Evolutionary conservation across 192 early-diverging fungal genomes (phyloP).

Genomic region (Coemansia aciculifera): DNA sequence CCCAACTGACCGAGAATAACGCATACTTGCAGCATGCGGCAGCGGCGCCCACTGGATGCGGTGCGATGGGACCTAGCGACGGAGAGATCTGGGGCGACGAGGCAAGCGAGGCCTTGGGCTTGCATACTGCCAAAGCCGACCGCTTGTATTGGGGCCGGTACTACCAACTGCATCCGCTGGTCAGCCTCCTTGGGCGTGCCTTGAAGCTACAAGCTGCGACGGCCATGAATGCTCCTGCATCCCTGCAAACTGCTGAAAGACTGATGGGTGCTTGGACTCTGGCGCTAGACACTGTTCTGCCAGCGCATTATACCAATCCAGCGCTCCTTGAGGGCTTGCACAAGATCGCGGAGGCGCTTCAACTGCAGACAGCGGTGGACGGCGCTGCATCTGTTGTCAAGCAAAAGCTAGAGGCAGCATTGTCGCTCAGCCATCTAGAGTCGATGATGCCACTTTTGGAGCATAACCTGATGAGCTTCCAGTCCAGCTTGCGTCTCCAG

Average conservation of each 20-base stretch:
- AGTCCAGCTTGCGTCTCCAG: constrained; percentile 59
- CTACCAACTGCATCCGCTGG: constrained; percentile 36
- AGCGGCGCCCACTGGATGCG: background rate
- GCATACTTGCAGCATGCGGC: constrained; percentile 14
- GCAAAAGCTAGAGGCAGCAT: constrained; percentile 16
- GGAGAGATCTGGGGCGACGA: constrained; percentile 16
- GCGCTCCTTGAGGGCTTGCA: constrained; percentile 30
- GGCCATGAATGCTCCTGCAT: constrained; percentile 15
- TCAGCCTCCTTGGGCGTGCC: constrained; percentile 39
- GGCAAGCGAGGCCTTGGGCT: constrained; percentile 30
- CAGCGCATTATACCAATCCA: constrained; percentile 26
- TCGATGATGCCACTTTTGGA: constrained; percentile 27
- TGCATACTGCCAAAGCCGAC: constrained; percentile 14
- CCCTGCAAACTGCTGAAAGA: background rate
- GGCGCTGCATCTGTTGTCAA: background rate
- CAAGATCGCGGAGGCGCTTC: constrained; percentile 27
- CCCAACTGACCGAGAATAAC: constrained; percentile 10
- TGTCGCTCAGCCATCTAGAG: constrained; percentile 33
- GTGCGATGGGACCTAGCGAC: background rate
- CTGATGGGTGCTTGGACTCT: constrained; percentile 27
- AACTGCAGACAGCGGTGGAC: background rate
- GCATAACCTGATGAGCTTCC: constrained; percentile 37
- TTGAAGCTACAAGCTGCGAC: constrained; percentile 24
- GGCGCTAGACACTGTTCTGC: constrained; percentile 13
- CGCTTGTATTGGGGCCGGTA: constrained; percentile 46